phyloP scores from a whole-genome alignment of 1,284 basidiomycete species.

The Wallemia hederae region DNA sequence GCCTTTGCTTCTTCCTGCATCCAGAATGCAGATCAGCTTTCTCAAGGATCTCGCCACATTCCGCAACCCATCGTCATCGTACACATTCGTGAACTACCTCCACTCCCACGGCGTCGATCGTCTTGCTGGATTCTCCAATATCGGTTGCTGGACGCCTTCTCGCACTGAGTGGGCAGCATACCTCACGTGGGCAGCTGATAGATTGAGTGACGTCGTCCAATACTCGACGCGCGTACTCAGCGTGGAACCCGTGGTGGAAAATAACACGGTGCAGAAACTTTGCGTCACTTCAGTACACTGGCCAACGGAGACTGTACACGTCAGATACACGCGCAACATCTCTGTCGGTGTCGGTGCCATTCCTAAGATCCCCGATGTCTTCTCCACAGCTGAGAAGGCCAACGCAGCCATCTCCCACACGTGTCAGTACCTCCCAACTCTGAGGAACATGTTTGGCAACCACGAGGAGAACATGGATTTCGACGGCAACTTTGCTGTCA shows the following conservation, averaged over 20 bases:
- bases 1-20: slow-evolving; percentile 25
- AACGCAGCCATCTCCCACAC: slow-evolving; percentile 19
- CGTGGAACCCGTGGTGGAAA: slow-evolving; percentile 2
- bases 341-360: slow-evolving; percentile 26
- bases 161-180: slow-evolving; percentile 27
- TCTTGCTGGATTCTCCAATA: slow-evolving; percentile 21
- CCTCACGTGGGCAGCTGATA: slow-evolving; percentile 25
- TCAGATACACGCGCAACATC: slow-evolving; percentile 12
- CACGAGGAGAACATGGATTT: slow-evolving; percentile 7
- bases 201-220: slow-evolving; percentile 10
- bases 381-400: slow-evolving; percentile 14
- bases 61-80: slow-evolving; percentile 25
- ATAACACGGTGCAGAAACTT: not conserved
- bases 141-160: slow-evolving; percentile 16
- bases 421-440: slow-evolving; percentile 20
- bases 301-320: not conserved
- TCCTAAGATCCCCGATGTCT: slow-evolving; percentile 20
- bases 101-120: slow-evolving; percentile 21
- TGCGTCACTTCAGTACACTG: not conserved
- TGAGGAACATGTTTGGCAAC: slow-evolving; percentile 16
- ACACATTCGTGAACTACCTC: slow-evolving; percentile 29
- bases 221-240: slow-evolving; percentile 5
- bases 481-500: slow-evolving; percentile 21
- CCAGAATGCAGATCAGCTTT: slow-evolving; percentile 31
- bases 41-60: slow-evolving; percentile 31